phyloP scores from a whole-genome alignment of 495 filamentous ascomycete species.

The Cladorrhinum samala region DNA sequence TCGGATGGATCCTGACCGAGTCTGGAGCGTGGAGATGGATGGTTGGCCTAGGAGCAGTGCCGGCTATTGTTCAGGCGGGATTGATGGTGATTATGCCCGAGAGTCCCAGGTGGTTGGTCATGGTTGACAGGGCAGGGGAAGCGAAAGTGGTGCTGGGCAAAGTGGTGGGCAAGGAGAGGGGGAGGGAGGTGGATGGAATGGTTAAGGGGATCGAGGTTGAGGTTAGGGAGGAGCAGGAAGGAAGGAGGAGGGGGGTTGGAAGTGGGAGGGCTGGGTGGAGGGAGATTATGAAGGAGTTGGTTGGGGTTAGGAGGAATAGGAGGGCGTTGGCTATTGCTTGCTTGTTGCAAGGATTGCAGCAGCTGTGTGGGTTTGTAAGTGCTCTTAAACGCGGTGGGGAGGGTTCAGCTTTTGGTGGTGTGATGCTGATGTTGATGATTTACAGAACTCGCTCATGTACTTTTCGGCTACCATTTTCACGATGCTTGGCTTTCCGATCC shows the following conservation, averaged over 20 bases:
- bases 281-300: conserved; percentile 50
- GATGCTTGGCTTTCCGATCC: conserved; percentile 68
- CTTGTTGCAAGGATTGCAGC: conserved; percentile 81
- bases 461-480: conserved; percentile 89
- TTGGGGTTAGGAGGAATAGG: conserved; percentile 58
- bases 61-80: conserved; percentile 63
- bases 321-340: conserved; percentile 78
- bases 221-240: conserved; percentile 57
- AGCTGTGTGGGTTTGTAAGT: conserved; percentile 79
- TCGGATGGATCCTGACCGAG: conserved; percentile 62
- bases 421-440: conserved; percentile 8
- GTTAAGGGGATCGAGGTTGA: conserved; percentile 63
- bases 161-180: conserved; percentile 49
- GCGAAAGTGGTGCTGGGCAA: conserved; percentile 58
- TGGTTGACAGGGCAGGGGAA: conserved; percentile 50
- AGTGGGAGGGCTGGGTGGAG: conserved; percentile 24
- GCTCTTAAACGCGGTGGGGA: not conserved
- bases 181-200: conserved; percentile 47
- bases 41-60: conserved; percentile 77
- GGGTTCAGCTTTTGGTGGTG: not conserved
- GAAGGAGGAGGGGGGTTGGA: conserved; percentile 20
- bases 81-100: conserved; percentile 70
- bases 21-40: conserved; percentile 79
- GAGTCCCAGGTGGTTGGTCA: conserved; percentile 80
- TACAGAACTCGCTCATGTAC: conserved; percentile 86